Evolutionary conservation across 2,329 filamentous ascomycete species (phyloP), one percentile per base, ranked within the genome.

Genomic region (Meredithiella fracta): DNA sequence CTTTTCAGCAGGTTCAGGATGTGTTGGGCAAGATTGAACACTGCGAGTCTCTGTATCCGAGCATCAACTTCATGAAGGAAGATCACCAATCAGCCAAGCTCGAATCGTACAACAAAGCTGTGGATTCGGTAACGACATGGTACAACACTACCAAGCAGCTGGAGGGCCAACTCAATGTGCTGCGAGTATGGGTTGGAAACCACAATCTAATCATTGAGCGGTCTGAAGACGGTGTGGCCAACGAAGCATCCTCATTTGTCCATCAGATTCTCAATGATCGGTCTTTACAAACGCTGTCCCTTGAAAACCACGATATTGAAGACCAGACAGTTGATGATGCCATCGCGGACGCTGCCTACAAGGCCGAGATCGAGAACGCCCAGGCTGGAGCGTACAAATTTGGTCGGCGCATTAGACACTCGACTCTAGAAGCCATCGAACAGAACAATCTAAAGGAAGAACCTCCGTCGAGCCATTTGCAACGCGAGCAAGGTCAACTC

Each of bases 141-240:
- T 85, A 95, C 73, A 98, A 97, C 68, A 96, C 90, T 53, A 96
- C 90, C 31, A 83, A 91, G 65, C 81, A 95, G 65, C 97, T 98
- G 74, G 95, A 94, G 67, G 95, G 87, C 1, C 87, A 98, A 67
- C 78, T 98, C 58, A 82, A 82, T 14, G 90, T 97, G 60, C 69
- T 98, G 60, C 90, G 92, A 67, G 89, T 85, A 60, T 98, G 92
- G 92, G 92, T 98, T 25, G 92, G 92, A 55, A 98, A 98, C 65
- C 82, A 90, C 38, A 90, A 95, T 65, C 77, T 98, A 40, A 89
- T 97, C 68, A 56, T 98, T 97, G 65, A 81, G 81, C 53, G 85
- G 85, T 64, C 77, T 82, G 22, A 83, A 85, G 79, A 79, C 59
- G 51, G 59, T 20, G 68, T 68, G 1, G 69, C 71, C 11, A 80